These are phyloP conservation scores for Asterophora parasitica DNA, from an alignment of 768 basidiomycete genomes.

Conservation along the genomic window DNA sequence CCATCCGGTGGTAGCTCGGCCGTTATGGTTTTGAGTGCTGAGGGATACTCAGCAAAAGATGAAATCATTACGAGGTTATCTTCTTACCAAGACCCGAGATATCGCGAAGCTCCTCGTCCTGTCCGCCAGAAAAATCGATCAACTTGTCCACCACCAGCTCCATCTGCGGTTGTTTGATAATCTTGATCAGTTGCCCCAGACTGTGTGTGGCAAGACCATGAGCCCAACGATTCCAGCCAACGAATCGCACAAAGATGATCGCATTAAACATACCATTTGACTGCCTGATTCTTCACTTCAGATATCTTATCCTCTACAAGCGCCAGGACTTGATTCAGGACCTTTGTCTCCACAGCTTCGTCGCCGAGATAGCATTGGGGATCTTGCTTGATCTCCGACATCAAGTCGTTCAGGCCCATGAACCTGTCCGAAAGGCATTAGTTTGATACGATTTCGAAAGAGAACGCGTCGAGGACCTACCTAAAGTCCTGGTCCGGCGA, in stretches of 20 bases:
- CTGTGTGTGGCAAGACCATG: conserved; percentile 44
- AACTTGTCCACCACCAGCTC: conserved; percentile 86
- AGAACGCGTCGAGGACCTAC: conserved; percentile 37
- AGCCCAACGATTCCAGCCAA: background rate
- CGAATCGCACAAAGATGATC: background rate
- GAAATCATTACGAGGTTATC: background rate
- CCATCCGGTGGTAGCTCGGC: conserved; percentile 82
- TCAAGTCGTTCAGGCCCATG: conserved; percentile 95
- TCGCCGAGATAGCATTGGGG: conserved; percentile 74
- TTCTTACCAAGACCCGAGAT: conserved; percentile 84
- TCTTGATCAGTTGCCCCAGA: conserved; percentile 86
- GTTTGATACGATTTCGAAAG: conserved; percentile 14
- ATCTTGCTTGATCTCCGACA: conserved; percentile 83
- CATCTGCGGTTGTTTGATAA: conserved; percentile 78
- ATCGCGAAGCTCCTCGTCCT: conserved; percentile 91
- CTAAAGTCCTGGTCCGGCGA: conserved; percentile 89
- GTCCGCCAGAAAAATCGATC: conserved; percentile 77
- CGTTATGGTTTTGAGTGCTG: conserved; percentile 94
- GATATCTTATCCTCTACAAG: conserved; percentile 94
- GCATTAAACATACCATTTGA: conserved; percentile 68
- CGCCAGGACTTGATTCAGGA: conserved; percentile 77
- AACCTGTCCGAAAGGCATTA: conserved; percentile 48
- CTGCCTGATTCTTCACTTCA: conserved; percentile 97
- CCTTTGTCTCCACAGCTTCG: conserved; percentile 78
- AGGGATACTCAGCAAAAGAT: background rate